Percentiles rank a stretch among this genome's conserved stretches.
Evolutionary conservation across 257 asterid species (phyloP).

Genomic region (Scutellaria galericulata): DNA sequence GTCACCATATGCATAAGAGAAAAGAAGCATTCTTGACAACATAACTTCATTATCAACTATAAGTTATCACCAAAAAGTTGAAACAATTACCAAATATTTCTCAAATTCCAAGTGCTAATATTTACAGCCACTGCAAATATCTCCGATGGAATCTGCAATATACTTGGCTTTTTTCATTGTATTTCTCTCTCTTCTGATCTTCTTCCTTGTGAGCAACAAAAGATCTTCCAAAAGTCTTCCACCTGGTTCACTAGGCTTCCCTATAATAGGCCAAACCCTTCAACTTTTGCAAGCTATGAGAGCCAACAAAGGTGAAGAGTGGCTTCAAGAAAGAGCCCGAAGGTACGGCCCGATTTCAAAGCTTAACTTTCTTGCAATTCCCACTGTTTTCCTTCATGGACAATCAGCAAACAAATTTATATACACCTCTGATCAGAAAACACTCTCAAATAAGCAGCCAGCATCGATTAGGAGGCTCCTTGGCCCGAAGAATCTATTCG

Average conservation of each 20-base stretch:
- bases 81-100: too few relatives aligned
- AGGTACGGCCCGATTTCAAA: too few relatives aligned
- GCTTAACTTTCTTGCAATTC: too few relatives aligned
- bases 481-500: background rate
- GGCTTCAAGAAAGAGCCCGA: background rate
- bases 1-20: too few relatives aligned
- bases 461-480: background rate
- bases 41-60: too few relatives aligned
- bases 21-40: too few relatives aligned
- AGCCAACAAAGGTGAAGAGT: conserved; percentile 1
- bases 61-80: too few relatives aligned
- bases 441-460: background rate
- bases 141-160: background rate
- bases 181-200: too few relatives aligned
- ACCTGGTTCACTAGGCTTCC: background rate
- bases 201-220: background rate
- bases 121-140: too few relatives aligned
- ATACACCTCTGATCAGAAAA: background rate
- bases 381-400: too few relatives aligned
- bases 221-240: background rate
- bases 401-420: too few relatives aligned
- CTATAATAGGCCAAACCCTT: conserved; percentile 9
- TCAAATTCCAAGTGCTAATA: too few relatives aligned
- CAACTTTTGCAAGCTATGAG: conserved; percentile 3
- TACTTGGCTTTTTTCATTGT: background rate